Conservation (phyloP, 129 eudicot species). For the Cynara cardunculus region DNA sequence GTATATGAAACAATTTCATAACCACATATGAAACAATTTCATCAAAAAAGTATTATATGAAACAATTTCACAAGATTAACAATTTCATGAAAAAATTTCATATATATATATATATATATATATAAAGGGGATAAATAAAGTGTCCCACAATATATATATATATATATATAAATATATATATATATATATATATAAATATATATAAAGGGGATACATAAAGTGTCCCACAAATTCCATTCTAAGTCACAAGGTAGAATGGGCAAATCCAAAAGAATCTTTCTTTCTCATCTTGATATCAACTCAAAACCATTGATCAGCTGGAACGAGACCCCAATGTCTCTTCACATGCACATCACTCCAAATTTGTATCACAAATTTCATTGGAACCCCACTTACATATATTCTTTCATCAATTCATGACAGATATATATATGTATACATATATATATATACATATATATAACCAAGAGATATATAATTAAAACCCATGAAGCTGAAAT, state of each 20-base stretch:
- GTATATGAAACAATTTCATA: no score
- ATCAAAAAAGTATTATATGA: no score
- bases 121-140: no score
- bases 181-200: no score
- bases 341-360: slow-evolving; percentile 46
- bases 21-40: no score
- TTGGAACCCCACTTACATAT: slow-evolving; percentile 14
- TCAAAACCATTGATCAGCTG: slow-evolving; percentile 43
- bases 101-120: no score
- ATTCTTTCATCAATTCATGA: slow-evolving; percentile 12
- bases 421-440: not conserved
- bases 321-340: slow-evolving; percentile 41
- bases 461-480: not conserved
- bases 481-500: slow-evolving; percentile 39
- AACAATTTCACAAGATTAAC: no score
- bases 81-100: no score
- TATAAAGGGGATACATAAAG: slow-evolving; percentile 6
- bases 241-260: slow-evolving; percentile 18
- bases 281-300: slow-evolving; percentile 47
- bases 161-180: no score
- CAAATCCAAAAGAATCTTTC: slow-evolving; percentile 63
- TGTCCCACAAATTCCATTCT: slow-evolving; percentile 24
- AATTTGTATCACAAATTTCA: slow-evolving; percentile 10
- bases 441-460: not conserved
- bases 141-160: no score